Base-by-base conservation (phyloP, 2,329 filamentous ascomycete genomes). In the Botrytis aclada region DNA sequence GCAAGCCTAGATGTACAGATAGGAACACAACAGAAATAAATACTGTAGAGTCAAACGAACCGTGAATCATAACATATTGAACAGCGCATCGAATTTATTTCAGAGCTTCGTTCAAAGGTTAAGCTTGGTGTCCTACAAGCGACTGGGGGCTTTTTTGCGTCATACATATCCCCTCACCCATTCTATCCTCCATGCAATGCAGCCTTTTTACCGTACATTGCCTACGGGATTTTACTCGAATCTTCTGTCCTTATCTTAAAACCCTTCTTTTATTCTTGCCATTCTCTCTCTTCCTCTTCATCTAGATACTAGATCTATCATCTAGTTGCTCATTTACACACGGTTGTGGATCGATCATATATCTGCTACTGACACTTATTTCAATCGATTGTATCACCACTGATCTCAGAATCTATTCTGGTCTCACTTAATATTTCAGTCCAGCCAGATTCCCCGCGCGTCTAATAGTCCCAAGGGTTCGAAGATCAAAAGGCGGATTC, bases 161-260 rank as follows among this genome's bases (percentile, higher is more conserved):
- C 54, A 45, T 62, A 62, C 67, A 56, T n/a, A 54, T 62, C 69
- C 20, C 43, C 58, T 54, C 60, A 39, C 45, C 37, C 34, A 47
- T 51, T 47, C 14, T 43, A 37, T 37, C 67, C 22, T 34, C 47
- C 25, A 71, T 71, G 69, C 69, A 47, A 71, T 71, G 69, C 69
- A 47, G 69, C 43, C 69, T 63, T 54, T 63, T 47, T 70, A 10
- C 34, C 43, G 34, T 43, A n/a, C 60, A 34, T 29, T 29, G 14
- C 45, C 18, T 41, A 45, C 20, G 67, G 51, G 32, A 45, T 29
- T 43, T 58, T 56, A 45, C 41, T 67, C 62, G 22, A 43, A 67
- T 37, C 8, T 67, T 67, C 65, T 56, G n/a, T 56, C 51, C 51
- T 56, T 72, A 72, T 70, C 56, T 70, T 61, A 47, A 72, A 72